Percentiles rank a stretch among this genome's conserved stretches.
These are phyloP conservation scores for Themeda triandra DNA, from an alignment of 176 grass and related monocot genomes.

Conservation along the genomic window DNA sequence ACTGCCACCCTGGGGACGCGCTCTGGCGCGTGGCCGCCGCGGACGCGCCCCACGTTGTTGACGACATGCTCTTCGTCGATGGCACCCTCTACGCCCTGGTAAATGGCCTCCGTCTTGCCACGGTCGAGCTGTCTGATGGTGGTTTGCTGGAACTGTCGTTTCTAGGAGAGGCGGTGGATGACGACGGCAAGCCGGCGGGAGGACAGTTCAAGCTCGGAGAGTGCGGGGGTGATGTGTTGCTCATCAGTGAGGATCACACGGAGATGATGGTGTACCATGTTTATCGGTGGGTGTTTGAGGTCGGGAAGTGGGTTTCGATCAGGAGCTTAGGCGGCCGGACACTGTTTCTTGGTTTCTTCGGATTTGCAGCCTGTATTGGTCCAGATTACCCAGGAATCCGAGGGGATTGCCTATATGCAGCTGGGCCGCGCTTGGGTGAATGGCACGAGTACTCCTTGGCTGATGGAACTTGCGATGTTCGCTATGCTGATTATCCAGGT, in stretches of 20 bases:
- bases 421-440: slow-evolving; percentile 27
- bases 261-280: slow-evolving; percentile 26
- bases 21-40: slow-evolving; percentile 44
- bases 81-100: slow-evolving; percentile 54
- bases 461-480: slow-evolving; percentile 35
- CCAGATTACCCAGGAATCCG: slow-evolving; percentile 30
- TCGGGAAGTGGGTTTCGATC: slow-evolving; percentile 40
- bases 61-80: slow-evolving; percentile 67
- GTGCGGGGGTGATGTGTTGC: slow-evolving; percentile 43
- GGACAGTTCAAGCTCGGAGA: slow-evolving; percentile 37
- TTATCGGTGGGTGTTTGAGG: slow-evolving; percentile 42
- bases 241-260: slow-evolving; percentile 37
- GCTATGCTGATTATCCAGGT: slow-evolving; percentile 48
- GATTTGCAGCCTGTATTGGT: slow-evolving; percentile 57
- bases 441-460: slow-evolving; percentile 53
- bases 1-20: slow-evolving; percentile 41
- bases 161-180: slow-evolving; percentile 26
- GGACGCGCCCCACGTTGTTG: background rate
- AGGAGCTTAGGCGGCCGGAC: slow-evolving; percentile 39
- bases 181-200: background rate
- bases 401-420: slow-evolving; percentile 56
- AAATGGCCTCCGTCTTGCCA: slow-evolving; percentile 39
- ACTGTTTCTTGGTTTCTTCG: slow-evolving; percentile 49
- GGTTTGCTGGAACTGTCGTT: slow-evolving; percentile 19
- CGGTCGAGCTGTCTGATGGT: slow-evolving; percentile 25